phyloP scores from a whole-genome alignment of 352 stramenopile species.

The Phytopythium kandeliae region DNA sequence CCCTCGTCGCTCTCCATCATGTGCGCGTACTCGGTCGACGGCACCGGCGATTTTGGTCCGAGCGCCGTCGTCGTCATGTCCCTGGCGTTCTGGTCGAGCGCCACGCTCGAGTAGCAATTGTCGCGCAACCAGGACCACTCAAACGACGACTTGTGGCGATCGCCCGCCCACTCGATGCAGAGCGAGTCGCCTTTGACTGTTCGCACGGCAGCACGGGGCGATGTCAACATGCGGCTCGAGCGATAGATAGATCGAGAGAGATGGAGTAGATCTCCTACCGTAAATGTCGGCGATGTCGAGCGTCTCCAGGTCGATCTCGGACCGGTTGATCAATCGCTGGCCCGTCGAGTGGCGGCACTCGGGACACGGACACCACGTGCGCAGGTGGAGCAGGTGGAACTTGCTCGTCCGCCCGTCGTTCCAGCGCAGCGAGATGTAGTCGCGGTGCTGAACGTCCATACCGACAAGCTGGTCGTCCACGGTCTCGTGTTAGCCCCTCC shows the following conservation, averaged over 20 bases:
- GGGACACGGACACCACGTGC: slow-evolving; percentile 68
- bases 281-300: slow-evolving; percentile 73
- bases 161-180: slow-evolving; percentile 59
- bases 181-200: slow-evolving; percentile 66
- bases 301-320: slow-evolving; percentile 42
- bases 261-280: slow-evolving; percentile 17
- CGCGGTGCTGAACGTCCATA: slow-evolving; percentile 63
- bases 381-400: slow-evolving; percentile 72
- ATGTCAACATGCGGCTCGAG: not conserved
- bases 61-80: slow-evolving; percentile 45
- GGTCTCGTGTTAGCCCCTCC: slow-evolving; percentile 41
- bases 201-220: not conserved
- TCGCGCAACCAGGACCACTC: slow-evolving; percentile 63
- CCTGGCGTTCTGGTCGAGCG: slow-evolving; percentile 38
- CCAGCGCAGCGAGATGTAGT: slow-evolving; percentile 78
- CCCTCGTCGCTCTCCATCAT: slow-evolving; percentile 70
- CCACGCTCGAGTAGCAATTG: slow-evolving; percentile 67
- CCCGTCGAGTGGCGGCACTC: slow-evolving; percentile 70
- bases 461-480: slow-evolving; percentile 35
- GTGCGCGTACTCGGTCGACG: slow-evolving; percentile 47
- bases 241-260: not conserved
- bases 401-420: slow-evolving; percentile 60
- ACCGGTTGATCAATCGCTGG: slow-evolving; percentile 74
- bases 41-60: slow-evolving; percentile 38
- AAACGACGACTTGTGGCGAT: slow-evolving; percentile 67